Evolutionary conservation across 345 rosid genomes (phyloP), one percentile per base, ranked within the genome.

Genomic region (Boechera divaricarpa): DNA sequence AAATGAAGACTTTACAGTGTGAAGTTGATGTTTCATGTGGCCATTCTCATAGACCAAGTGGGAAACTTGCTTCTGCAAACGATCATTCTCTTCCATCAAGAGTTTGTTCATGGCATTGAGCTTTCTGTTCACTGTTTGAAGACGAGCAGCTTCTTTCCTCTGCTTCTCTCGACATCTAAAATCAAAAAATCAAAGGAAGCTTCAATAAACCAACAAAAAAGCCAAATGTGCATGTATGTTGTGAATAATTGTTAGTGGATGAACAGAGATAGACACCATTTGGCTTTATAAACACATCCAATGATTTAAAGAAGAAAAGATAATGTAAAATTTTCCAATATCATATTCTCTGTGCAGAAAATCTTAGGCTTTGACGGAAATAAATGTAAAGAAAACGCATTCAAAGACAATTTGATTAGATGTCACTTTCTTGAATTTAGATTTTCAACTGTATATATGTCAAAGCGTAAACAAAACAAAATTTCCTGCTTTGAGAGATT

Each of bases 51-150:
- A 94, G 64, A 94, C 98, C 84, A 94, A 84, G 35, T 94, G 94
- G 0, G 98, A 94, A 63, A 94, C 98, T 87, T 94, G 98, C 88
- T 94, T 94, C 87, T 94, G 98, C 71, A 94, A 68, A 42, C 98
- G 89, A 72, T 94, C 98, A 79, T 94, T 94, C 88, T 94, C 98
- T 85, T 94, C 98, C 98, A 94, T 90, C 82, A 94, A 79, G 79
- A 94, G 86, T 81, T 94, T 94, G 80, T 94, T 94, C 98, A 94
- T 90, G 29, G 98, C 95, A 82, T 77, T 66, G 67, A 94, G 89
- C 86, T 94, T 94, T 75, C 91, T 83, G 79, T 94, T 94, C 59
- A 94, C 98, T 0, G 91, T 87, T 74, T 90, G 97, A 59, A 94
- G 98, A 21, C 95, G 94, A 29, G 90, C 91, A 33, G 98, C 84